Evolutionary conservation across 768 basidiomycete genomes (phyloP).

Genomic region (Daedaleopsis nitida): DNA sequence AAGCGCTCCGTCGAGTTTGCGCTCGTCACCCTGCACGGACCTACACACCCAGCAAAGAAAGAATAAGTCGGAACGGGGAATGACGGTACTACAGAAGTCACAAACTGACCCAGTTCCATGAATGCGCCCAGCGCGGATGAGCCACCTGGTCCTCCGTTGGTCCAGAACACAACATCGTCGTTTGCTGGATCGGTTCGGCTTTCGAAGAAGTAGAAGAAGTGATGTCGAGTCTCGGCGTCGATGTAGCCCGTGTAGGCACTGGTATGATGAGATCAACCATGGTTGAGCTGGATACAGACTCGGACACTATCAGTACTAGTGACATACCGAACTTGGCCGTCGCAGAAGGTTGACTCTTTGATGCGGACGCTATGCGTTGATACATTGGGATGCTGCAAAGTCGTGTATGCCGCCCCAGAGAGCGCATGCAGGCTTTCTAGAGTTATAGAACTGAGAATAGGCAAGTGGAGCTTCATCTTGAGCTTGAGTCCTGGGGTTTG

Average conservation of each 20-base stretch:
- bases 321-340: slow-evolving; percentile 54
- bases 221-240: slow-evolving; percentile 58
- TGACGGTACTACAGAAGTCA: too few species aligned
- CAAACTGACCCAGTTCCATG: slow-evolving; percentile 50
- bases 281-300: too few species aligned
- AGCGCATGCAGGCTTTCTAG: slow-evolving; percentile 14
- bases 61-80: too few species aligned
- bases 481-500: too few species aligned
- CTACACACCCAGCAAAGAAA: too few species aligned
- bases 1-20: slow-evolving; percentile 51
- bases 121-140: slow-evolving; percentile 37
- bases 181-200: slow-evolving; percentile 36
- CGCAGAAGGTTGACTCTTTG: slow-evolving; percentile 61
- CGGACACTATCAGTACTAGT: too few species aligned
- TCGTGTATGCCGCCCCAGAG: slow-evolving; percentile 24
- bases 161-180: slow-evolving; percentile 38
- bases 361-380: slow-evolving; percentile 55
- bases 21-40: slow-evolving; percentile 66
- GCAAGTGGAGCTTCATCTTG: too few species aligned
- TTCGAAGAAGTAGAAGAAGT: slow-evolving; percentile 53
- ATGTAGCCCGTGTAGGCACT: slow-evolving; percentile 69
- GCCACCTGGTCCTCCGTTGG: slow-evolving; percentile 35
- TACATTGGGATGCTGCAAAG: slow-evolving; percentile 44
- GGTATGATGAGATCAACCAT: neutral
- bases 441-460: too few species aligned